phyloP scores from a whole-genome alignment of 805 yeast genomes.

The Candida tallmaniae region DNA sequence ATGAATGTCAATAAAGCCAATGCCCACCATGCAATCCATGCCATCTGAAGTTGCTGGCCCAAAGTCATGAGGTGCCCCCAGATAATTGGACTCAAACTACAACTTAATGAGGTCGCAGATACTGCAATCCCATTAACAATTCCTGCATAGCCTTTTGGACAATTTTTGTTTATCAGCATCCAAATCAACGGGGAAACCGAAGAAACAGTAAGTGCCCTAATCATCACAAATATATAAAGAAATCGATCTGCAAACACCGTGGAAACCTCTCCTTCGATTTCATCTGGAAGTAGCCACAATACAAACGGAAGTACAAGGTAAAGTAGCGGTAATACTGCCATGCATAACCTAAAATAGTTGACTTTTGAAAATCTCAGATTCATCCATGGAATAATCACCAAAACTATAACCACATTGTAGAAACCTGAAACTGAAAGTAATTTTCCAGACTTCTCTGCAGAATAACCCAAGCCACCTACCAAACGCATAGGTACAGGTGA shows the following conservation, averaged over 20 bases:
- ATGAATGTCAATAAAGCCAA: constrained; percentile 14
- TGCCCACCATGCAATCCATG: constrained; percentile 30
- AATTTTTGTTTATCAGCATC: constrained; percentile 48
- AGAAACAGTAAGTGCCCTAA: constrained; percentile 31
- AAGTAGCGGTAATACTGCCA: constrained; percentile 39
- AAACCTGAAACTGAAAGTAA: constrained; percentile 34
- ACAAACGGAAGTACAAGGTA: constrained; percentile 45
- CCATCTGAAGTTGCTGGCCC: constrained; percentile 18
- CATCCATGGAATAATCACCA: constrained; percentile 34
- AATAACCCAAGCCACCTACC: constrained; percentile 31
- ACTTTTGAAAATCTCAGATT: constrained; percentile 36
- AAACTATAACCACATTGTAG: constrained; percentile 34
- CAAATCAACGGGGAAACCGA: constrained; percentile 50
- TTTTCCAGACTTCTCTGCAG: constrained; percentile 25
- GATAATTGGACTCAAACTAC: constrained; percentile 51
- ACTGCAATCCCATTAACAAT: constrained; percentile 54
- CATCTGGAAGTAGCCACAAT: constrained; percentile 38
- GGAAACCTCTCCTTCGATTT: constrained; percentile 19
- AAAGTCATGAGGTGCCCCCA: constrained; percentile 44
- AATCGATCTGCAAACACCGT: constrained; percentile 14
- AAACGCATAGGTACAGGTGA: constrained; percentile 24
- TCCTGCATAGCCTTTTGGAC: constrained; percentile 50
- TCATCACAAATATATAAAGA: constrained; percentile 22
- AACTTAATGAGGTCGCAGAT: constrained; percentile 48
- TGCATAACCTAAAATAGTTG: constrained; percentile 36